phyloP scores from a whole-genome alignment of 305 asterid species.

The Caryopteris hybrid region DNA sequence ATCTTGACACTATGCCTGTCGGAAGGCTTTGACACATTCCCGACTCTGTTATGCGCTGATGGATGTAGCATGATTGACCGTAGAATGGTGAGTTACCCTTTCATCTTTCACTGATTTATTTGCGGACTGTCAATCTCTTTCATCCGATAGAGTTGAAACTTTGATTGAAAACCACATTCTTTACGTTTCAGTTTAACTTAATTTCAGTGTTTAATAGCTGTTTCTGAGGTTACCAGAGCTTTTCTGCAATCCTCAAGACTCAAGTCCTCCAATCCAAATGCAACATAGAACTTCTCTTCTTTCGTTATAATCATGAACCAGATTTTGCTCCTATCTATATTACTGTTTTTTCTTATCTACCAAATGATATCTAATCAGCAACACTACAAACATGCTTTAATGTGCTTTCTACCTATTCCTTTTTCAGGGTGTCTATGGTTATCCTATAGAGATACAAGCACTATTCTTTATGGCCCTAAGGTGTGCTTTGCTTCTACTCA shows the following conservation, averaged over 20 bases:
- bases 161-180: neutral
- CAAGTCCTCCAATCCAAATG: too few species aligned
- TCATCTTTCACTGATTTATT: neutral
- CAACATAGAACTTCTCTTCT: too few species aligned
- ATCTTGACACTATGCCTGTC: conserved; percentile 77
- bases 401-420: neutral
- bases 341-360: neutral
- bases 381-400: too few species aligned
- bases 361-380: neutral
- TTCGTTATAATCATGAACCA: too few species aligned
- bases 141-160: neutral
- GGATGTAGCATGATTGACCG: conserved; percentile 95
- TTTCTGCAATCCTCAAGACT: neutral
- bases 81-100: conserved; percentile 64
- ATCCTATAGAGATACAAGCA: conserved; percentile 86
- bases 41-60: conserved; percentile 87
- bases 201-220: neutral
- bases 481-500: conserved; percentile 61
- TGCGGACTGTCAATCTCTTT: neutral
- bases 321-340: too few species aligned
- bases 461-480: conserved; percentile 77
- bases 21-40: conserved; percentile 88
- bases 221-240: neutral
- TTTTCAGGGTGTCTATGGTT: conserved; percentile 83
- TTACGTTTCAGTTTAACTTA: neutral